These are phyloP conservation scores for Ascochyta lentis DNA, from an alignment of 2,329 filamentous ascomycete species.

Conservation along the genomic window DNA sequence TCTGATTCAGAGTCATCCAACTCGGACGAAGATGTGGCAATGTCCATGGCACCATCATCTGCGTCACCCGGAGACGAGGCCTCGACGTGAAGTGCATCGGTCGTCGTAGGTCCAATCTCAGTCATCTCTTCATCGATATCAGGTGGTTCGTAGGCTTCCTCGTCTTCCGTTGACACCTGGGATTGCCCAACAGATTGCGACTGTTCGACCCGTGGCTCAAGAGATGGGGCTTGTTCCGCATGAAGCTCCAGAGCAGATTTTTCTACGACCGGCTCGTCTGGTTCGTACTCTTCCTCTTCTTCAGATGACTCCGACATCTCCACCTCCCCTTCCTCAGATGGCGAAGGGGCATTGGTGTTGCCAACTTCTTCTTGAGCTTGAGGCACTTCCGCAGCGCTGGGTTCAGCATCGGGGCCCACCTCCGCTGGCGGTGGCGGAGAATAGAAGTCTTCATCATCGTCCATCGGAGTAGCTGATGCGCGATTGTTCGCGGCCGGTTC, in stretches of 20 bases:
- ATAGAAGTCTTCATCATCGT: slow-evolving; percentile 47
- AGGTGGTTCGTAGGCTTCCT: slow-evolving; percentile 43
- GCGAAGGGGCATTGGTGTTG: slow-evolving; percentile 17
- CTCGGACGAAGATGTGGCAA: slow-evolving; percentile 38
- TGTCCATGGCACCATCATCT: slow-evolving; percentile 46
- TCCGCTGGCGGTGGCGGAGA: slow-evolving; percentile 35
- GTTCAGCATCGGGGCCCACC: not conserved
- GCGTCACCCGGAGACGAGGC: slow-evolving; percentile 22
- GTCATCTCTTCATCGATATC: slow-evolving; percentile 32
- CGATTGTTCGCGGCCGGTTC: slow-evolving; percentile 5
- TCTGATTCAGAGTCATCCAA: slow-evolving; percentile 34
- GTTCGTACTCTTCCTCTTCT: slow-evolving; percentile 42
- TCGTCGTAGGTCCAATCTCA: not conserved
- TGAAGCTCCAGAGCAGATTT: not conserved
- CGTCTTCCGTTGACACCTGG: slow-evolving; percentile 33
- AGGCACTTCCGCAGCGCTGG: slow-evolving; percentile 2
- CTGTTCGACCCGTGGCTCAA: slow-evolving; percentile 6
- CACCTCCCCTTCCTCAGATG: slow-evolving; percentile 43
- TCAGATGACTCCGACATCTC: slow-evolving; percentile 44
- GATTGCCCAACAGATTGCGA: slow-evolving; percentile 20
- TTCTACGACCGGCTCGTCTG: slow-evolving; percentile 29
- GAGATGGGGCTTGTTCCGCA: slow-evolving; percentile 9
- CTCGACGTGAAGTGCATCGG: not conserved
- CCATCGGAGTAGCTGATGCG: slow-evolving; percentile 30
- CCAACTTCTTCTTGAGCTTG: not conserved